Base-by-base conservation (phyloP, 305 asterid genomes). In the Solanum hybrid region DNA sequence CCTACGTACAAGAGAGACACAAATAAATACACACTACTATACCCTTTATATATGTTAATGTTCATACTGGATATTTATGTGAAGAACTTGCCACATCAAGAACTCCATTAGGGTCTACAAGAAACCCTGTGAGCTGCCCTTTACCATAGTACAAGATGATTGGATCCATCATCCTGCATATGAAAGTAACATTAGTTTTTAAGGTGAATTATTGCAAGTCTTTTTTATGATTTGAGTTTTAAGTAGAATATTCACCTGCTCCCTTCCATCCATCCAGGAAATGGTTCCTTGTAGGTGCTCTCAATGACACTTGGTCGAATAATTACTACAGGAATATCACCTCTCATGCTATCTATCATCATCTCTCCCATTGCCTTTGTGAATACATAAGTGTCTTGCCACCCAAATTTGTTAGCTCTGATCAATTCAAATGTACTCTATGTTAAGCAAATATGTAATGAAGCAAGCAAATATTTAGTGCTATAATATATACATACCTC, bases 241-340 rank as follows among this genome's bases (percentile, higher is more conserved):
- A 18, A 29, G 83, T 87, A 73, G 76, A 83, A 73, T 57, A 86
- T 73, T 57, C 77, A 95, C 99, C 98, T 98, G 95, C 93, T 98
- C 90, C 99, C 99, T 94, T 98, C 99, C 94, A 98, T 98, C 99
- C 99, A 98, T 91, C 99, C 99, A 0, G 99, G 98, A 91, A 98
- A 98, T 36, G 99, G 99, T 90, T 97, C 99, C 89, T 89, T 94
- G 88, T 94, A 95, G n/a, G 99, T 98, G 97, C 99, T 98, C 92
- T 98, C 99, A n/a, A 98, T 96, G 42, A 98, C 98, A 90, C 99
- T 98, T 26, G 99, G 99, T 89, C 99, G 93, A 46, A 98, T 94
- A 81, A 96, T 94, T 20, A 98, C 98, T 26, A 98, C 98, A 1
- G 99, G 98, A 89, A 96, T 89, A 90, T 97, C 95, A 1, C 98